These are phyloP conservation scores for Xylaria sp. DNA, from an alignment of 2,329 filamentous ascomycete species.

Conservation along the genomic window DNA sequence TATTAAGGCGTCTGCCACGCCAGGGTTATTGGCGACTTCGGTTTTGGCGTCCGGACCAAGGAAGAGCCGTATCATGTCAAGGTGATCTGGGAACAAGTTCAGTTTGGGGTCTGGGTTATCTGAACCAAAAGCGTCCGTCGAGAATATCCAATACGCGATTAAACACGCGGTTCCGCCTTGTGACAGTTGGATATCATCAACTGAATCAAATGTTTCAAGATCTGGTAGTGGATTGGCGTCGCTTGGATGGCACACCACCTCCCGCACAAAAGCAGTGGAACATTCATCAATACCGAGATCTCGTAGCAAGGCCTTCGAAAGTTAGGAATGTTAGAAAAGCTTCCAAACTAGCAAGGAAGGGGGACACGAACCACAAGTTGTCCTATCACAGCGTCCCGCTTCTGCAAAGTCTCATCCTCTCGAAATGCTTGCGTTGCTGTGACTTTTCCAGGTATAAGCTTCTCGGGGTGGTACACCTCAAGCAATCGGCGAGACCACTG, in stretches of 20 bases:
- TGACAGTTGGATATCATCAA: slow-evolving; percentile 67
- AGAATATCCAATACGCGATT: slow-evolving; percentile 71
- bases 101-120: slow-evolving; percentile 64
- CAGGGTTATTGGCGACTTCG: slow-evolving; percentile 61
- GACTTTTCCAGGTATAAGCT: slow-evolving; percentile 68
- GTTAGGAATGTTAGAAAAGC: slow-evolving; percentile 6
- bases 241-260: slow-evolving; percentile 56
- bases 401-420: slow-evolving; percentile 69
- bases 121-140: slow-evolving; percentile 69
- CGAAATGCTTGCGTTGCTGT: slow-evolving; percentile 74
- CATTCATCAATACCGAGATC: slow-evolving; percentile 67
- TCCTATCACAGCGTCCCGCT: slow-evolving; percentile 74
- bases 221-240: slow-evolving; percentile 60
- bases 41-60: slow-evolving; percentile 62
- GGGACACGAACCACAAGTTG: slow-evolving; percentile 69
- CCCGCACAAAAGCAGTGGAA: slow-evolving; percentile 59
- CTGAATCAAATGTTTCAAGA: slow-evolving; percentile 59
- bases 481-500: slow-evolving; percentile 73
- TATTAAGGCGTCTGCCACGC: slow-evolving; percentile 69
- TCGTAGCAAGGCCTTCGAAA: slow-evolving; percentile 67
- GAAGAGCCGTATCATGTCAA: slow-evolving; percentile 63
- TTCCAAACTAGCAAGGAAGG: background rate
- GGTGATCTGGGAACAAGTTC: slow-evolving; percentile 70
- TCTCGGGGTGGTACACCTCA: slow-evolving; percentile 74
- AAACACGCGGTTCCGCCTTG: slow-evolving; percentile 69